Evolutionary conservation across 441 rosid species (phyloP).

Genomic region (Pelargonium cotyledonis): DNA sequence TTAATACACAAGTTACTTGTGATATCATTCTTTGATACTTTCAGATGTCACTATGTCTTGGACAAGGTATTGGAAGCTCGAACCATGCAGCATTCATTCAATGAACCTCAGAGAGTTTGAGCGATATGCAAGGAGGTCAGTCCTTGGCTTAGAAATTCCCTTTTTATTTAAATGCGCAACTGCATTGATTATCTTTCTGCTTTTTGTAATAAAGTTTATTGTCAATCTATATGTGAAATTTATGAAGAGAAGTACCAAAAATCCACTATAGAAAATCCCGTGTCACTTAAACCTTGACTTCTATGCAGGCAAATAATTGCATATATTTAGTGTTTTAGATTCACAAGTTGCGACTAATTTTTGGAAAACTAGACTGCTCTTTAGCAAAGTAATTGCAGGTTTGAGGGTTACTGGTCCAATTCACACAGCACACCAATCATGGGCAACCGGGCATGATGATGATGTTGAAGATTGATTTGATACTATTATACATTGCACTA

Average conservation of each 20-base stretch:
- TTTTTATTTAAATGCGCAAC: neutral
- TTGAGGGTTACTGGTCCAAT: neutral
- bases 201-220: neutral
- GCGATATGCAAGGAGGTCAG: constrained; percentile 5
- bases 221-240: neutral
- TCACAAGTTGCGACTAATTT: neutral
- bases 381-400: neutral
- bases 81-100: constrained; percentile 19
- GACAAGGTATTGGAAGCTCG: constrained; percentile 52
- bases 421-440: neutral
- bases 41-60: constrained; percentile 65
- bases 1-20: neutral
- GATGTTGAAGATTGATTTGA: neutral
- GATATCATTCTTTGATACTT: constrained; percentile 6
- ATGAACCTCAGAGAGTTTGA: constrained; percentile 35
- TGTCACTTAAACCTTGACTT: neutral
- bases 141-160: neutral
- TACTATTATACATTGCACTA: neutral
- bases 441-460: neutral
- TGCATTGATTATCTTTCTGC: neutral
- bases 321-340: neutral
- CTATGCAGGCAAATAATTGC: neutral
- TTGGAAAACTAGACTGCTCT: neutral
- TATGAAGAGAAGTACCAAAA: neutral
- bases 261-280: neutral